Conservation (phyloP, 1,284 basidiomycete genomes). For the Rhodotorula sp. region DNA sequence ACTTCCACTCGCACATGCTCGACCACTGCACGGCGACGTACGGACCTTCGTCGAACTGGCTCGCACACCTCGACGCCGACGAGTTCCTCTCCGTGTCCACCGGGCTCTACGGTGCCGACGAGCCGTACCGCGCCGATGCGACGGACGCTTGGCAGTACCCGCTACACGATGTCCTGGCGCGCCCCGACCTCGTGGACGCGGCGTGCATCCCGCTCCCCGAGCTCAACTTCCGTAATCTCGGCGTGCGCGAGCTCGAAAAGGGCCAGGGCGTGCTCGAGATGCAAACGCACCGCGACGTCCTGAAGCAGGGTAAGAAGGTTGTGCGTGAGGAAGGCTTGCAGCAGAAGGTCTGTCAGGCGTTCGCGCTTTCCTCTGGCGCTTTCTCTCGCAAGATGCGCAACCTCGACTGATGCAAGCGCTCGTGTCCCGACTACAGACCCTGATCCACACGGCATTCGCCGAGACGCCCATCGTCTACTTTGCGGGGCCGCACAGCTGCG, state of each 20-base stretch:
- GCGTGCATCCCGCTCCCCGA: constrained; percentile 34
- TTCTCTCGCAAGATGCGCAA: no score
- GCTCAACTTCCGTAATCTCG: constrained; percentile 34
- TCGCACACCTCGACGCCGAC: constrained; percentile 34
- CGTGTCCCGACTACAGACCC: constrained; percentile 7
- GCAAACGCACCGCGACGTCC: constrained; percentile 26
- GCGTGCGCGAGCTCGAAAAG: constrained; percentile 17
- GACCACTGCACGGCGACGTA: constrained; percentile 23
- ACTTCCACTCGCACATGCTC: constrained; percentile 30
- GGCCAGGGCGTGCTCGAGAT: constrained; percentile 28
- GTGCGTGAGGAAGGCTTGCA: constrained; percentile 9
- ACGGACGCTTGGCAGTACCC: constrained; percentile 23
- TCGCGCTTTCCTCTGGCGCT: background rate
- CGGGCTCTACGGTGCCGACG: constrained; percentile 17
- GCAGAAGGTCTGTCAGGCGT: constrained; percentile 19
- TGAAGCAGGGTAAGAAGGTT: constrained; percentile 22
- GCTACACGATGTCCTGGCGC: constrained; percentile 31
- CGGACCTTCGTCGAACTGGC: constrained; percentile 27
- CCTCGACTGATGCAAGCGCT: no score
- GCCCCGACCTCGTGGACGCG: constrained; percentile 6
- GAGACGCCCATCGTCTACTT: constrained; percentile 13
- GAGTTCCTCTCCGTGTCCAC: constrained; percentile 30
- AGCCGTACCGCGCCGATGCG: constrained; percentile 6
- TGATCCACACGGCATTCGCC: constrained; percentile 33
- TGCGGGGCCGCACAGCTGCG: constrained; percentile 30